A percentile compares a stretch with the other conserved stretches of the same genome.
Evolutionary conservation across 140 eudicot genomes (phyloP).

Genomic region (Flaveria floridana): DNA sequence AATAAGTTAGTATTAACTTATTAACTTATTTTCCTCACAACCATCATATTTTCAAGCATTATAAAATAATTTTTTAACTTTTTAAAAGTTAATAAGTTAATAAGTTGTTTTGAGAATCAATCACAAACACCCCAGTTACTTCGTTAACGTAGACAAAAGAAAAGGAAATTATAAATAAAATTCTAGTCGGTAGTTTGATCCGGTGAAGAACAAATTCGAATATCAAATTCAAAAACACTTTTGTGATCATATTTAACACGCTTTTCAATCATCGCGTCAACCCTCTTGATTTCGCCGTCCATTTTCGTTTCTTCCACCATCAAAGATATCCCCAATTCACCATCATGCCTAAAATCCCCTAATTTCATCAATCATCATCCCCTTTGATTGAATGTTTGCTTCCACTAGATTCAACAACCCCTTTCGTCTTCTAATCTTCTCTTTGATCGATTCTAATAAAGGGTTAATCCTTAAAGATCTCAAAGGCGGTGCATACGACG

Average conservation of each 20-base stretch:
- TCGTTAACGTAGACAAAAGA: too few species aligned
- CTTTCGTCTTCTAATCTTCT: not conserved
- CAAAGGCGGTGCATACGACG: not conserved
- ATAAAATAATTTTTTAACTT: too few species aligned
- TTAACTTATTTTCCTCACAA: too few species aligned
- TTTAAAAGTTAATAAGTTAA: too few species aligned
- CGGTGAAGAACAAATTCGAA: slow-evolving; percentile 19
- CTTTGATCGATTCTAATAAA: not conserved
- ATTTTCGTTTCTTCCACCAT: slow-evolving; percentile 12
- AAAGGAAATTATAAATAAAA: not conserved
- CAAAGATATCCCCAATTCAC: not conserved
- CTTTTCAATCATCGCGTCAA: not conserved
- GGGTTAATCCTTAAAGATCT: slow-evolving; percentile 7
- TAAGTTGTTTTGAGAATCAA: too few species aligned
- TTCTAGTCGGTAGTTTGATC: slow-evolving; percentile 2
- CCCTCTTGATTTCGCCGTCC: slow-evolving; percentile 3
- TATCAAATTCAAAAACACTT: not conserved
- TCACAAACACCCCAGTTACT: too few species aligned
- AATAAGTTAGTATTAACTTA: too few species aligned
- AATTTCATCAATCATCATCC: not conserved
- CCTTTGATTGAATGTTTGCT: slow-evolving; percentile 7
- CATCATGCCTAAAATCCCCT: slow-evolving; percentile 3
- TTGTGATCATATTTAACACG: not conserved
- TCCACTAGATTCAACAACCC: slow-evolving; percentile 10
- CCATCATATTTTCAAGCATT: too few species aligned